Evolutionary conservation across 768 basidiomycete species (phyloP), one percentile per base, ranked within the genome.

Genomic region (Boletus rubroflammeus): DNA sequence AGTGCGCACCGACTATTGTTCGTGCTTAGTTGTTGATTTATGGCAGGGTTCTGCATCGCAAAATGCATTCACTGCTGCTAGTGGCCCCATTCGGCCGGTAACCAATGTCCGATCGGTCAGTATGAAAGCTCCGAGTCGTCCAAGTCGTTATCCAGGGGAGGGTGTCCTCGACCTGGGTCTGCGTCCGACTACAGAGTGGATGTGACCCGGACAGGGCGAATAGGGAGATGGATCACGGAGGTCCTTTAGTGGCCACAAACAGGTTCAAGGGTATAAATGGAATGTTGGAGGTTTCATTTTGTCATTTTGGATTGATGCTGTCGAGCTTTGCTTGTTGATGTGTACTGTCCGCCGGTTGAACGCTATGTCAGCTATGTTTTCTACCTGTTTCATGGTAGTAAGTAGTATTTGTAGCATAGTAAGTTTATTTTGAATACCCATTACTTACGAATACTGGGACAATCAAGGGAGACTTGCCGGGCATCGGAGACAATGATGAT

Each of bases 101-200:
- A 29, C 6, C 14, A 36, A 23, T 6, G 3, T 9, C 14, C 34
- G 55, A 40, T 47, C 59, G 6, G 53, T 63, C 17, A 66, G 61
- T 23, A 49, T 52, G 53, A 50, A 28, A 13, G 45, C 9, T 11
- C 40, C 51, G 3, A 26, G 39, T 1, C 49, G 42, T 15, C 15
- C 28, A 11, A 35, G 38, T 25, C 42, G 6, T 2, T 64, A 54
- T 51, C 38, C 62, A 0, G 67, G 67, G 21, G 62, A 66, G 46
- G 42, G 51, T 10, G 19, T 58, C 6, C 55, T 68, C 9, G 39
- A 66, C 34, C 25, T 64, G 17, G 13, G 9, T 31, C 29, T 13
- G 19, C 8, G 10, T 25, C 26, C 15, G 15, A 5, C 3, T 13
- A 7, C 6, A 25, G 51, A 53, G 21, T 21, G 5, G 21, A 39